phyloP scores from a whole-genome alignment of 345 rosid genomes.

The Orychophragmus violaceus region DNA sequence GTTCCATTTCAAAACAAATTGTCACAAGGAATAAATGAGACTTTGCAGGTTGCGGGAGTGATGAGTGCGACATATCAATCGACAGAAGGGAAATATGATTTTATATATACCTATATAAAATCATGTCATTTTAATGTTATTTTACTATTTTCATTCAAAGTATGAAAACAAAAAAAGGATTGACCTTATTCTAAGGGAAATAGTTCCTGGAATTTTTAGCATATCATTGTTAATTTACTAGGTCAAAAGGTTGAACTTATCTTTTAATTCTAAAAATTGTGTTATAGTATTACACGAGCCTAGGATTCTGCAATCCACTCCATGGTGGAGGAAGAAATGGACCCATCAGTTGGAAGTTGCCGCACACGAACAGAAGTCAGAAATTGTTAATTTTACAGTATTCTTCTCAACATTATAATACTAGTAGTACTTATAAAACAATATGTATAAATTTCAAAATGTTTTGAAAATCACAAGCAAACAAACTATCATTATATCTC shows the following conservation, averaged over 20 bases:
- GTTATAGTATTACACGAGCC: constrained; percentile 10
- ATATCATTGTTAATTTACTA: background rate
- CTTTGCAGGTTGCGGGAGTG: constrained; percentile 30
- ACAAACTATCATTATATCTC: background rate
- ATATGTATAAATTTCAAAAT: background rate
- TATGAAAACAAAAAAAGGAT: background rate
- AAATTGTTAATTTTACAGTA: constrained; percentile 7
- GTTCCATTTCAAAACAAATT: constrained; percentile 16
- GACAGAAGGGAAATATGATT: constrained; percentile 28
- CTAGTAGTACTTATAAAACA: background rate
- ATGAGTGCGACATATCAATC: constrained; percentile 33
- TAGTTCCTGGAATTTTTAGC: too few species aligned
- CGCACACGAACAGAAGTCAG: constrained; percentile 26
- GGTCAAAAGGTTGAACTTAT: constrained; percentile 16
- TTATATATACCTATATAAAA: background rate
- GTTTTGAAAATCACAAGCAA: background rate
- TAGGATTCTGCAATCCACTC: constrained; percentile 32
- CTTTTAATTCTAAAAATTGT: background rate
- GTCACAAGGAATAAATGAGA: constrained; percentile 26
- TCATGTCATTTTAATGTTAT: background rate
- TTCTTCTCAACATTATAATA: background rate
- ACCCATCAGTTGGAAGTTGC: constrained; percentile 31
- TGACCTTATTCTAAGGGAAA: too few species aligned
- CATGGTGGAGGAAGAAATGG: constrained; percentile 30
- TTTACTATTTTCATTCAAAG: background rate